Conservation (phyloP, 352 stramenopile genomes). For the Phytopythium aichiense region DNA sequence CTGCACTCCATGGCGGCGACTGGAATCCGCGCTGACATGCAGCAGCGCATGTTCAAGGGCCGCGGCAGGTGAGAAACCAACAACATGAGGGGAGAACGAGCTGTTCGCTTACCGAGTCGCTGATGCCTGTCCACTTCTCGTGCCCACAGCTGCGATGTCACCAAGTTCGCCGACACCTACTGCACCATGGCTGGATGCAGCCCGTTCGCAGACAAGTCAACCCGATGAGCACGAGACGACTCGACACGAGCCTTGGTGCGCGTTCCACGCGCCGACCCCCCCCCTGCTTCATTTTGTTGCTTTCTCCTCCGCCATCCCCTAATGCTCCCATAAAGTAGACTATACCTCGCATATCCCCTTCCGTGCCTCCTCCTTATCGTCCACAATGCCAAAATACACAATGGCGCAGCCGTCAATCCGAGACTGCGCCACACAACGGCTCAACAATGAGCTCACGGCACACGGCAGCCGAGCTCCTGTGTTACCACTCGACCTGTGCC, state of each 20-base stretch:
- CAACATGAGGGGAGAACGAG: background rate
- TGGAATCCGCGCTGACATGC: slow-evolving; percentile 67
- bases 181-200: slow-evolving; percentile 84
- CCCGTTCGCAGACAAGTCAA: slow-evolving; percentile 84
- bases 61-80: slow-evolving; percentile 47
- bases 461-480: background rate
- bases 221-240: slow-evolving; percentile 26
- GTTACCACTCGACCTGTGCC: background rate
- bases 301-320: background rate
- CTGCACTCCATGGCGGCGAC: slow-evolving; percentile 67
- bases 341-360: slow-evolving; percentile 4
- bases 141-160: slow-evolving; percentile 67
- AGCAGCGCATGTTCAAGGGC: slow-evolving; percentile 80
- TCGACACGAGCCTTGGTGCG: background rate
- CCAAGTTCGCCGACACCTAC: slow-evolving; percentile 80
- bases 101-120: background rate
- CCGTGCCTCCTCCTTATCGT: slow-evolving; percentile 3
- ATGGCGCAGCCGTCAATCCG: slow-evolving; percentile 4
- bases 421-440: slow-evolving; percentile 1
- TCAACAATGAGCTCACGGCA: background rate
- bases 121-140: background rate
- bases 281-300: background rate
- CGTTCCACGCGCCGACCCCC: background rate
- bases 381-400: slow-evolving; percentile 13
- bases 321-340: slow-evolving; percentile 7